Base-by-base conservation (phyloP, 176 grass and related monocot genomes). In the Carex cristatella region DNA sequence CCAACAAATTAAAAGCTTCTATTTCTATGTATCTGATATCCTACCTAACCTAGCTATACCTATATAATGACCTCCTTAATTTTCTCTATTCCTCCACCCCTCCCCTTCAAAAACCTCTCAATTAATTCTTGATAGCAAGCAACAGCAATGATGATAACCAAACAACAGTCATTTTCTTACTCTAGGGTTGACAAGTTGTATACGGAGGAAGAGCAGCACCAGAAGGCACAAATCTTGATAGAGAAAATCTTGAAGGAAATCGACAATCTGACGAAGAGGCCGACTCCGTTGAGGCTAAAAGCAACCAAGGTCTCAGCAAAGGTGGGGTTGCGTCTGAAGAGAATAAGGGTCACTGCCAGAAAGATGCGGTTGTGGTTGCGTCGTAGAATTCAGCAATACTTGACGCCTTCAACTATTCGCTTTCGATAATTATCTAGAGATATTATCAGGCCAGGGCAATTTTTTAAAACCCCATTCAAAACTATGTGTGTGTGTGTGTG, bases 161-260 rank as follows among this genome's bases (percentile, higher is more conserved):
- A 87, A 40, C 84, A 69, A 65, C 14, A 84, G 69, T 88, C 88
- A 12, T 87, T 89, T 53, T 81, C 86, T 16, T 97, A 97, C 87
- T 87, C 84, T 0, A 93, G 87, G 81, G 65, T 94, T 65, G 90
- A 90, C 18, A 97, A 97, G 84, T 82, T 91, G 67, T 86, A 92
- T 65, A 71, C 89, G 23, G 89, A 90, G 0, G 92, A 94, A 77
- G 85, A 79, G 35, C 59, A 71, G 58, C 90, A 89, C 78, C 61
- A 80, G 49, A 89, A 81, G 86, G 92, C 90, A 75, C 92, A 87
- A 86, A 88, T 90, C 84, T 79, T 94, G 86, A 94, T 97, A 82
- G 69, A 90, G 59, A 97, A 93, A 85, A 83, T 91, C 49, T 83
- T 97, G 35, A 87, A 91, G 58, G 77, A 80, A 64, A 80, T 79